Evolutionary conservation across 148 eudicot species (phyloP).

Genomic region (Vaccinium corymbosum): DNA sequence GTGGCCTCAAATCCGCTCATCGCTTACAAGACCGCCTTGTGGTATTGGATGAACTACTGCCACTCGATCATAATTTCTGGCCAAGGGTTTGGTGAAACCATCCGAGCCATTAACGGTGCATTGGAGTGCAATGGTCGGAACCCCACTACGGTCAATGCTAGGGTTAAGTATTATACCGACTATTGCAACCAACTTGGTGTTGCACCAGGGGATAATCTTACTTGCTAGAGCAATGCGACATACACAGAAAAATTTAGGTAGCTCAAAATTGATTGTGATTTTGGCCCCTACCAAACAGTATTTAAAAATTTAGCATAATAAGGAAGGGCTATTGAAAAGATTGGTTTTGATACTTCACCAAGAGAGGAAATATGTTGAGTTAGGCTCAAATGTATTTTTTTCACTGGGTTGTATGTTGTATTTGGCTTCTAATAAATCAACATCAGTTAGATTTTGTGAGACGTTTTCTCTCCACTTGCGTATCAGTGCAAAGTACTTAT

Average conservation of each 20-base stretch:
- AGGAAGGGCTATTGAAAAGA: not conserved
- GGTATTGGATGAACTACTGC: conserved; percentile 54
- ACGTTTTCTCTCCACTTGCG: too few relatives aligned
- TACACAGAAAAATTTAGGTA: not conserved
- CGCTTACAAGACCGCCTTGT: conserved; percentile 53
- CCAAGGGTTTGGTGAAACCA: conserved; percentile 63
- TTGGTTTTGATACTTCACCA: not conserved
- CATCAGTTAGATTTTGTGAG: not conserved
- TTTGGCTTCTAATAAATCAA: not conserved
- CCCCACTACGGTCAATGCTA: conserved; percentile 18
- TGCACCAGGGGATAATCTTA: conserved; percentile 29
- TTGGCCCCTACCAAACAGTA: not conserved
- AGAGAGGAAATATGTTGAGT: not conserved
- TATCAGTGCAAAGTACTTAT: too few relatives aligned
- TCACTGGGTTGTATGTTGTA: not conserved
- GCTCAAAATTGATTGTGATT: not conserved
- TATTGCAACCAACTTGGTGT: conserved; percentile 56
- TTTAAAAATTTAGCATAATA: not conserved
- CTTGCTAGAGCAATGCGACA: conserved; percentile 18
- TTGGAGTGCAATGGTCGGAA: conserved; percentile 45
- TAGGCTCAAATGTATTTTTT: not conserved
- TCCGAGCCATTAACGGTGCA: conserved; percentile 42
- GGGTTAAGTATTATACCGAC: conserved; percentile 36
- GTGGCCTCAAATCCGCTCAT: conserved; percentile 40
- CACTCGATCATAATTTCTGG: conserved; percentile 34